Base-by-base conservation (phyloP, 2,329 filamentous ascomycete species). In the Parastagonospora nodorum region DNA sequence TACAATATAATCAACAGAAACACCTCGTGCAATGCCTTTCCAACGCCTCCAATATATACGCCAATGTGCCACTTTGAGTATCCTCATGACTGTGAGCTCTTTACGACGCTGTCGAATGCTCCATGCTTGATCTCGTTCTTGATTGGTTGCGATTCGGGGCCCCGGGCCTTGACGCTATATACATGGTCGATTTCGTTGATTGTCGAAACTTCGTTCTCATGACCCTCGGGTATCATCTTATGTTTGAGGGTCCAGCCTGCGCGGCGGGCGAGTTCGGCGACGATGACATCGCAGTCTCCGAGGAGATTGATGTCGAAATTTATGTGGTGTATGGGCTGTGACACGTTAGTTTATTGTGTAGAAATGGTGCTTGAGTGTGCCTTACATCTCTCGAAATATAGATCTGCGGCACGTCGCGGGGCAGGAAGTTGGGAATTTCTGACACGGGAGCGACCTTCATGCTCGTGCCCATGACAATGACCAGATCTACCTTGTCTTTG, bases 231-330 rank as follows among this genome's bases (percentile, higher is more conserved):
- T 51, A 94, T 83, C 90, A 96, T 96, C 58, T 90, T 87, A 67
- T 97, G 92, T 38, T 83, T 71, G 45, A 96, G 74, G 6, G 85
- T 78, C 94, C 94, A 97, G 2, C 88, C 88, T 1, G 90, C 86
- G 10, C 90, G 84, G 38, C 87, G 84, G 69, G 90, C 93, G 45
- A 99, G 82, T 77, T 97, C 93, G 0, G 88, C 83, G 11, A 97
- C 89, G 8, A 97, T 87, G 35, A 92, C 83, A 69, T 99, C 94
- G 74, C 93, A 97, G 71, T 97, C 91, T 31, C 94, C 94, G n/a
- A 97, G 81, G 48, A 99, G 82, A 71, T 97, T 92, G 61, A 99
- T 91, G 74, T 99, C 94, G 64, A 99, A 97, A 71, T 95, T 91
- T 71, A 96, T 89, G 74, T 97, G 93, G 31, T 81, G 82, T 48